A percentile compares a stretch with the other conserved stretches of the same genome.
Conservation (phyloP, 768 basidiomycete genomes). For the Termitomyces eurrhizus region DNA sequence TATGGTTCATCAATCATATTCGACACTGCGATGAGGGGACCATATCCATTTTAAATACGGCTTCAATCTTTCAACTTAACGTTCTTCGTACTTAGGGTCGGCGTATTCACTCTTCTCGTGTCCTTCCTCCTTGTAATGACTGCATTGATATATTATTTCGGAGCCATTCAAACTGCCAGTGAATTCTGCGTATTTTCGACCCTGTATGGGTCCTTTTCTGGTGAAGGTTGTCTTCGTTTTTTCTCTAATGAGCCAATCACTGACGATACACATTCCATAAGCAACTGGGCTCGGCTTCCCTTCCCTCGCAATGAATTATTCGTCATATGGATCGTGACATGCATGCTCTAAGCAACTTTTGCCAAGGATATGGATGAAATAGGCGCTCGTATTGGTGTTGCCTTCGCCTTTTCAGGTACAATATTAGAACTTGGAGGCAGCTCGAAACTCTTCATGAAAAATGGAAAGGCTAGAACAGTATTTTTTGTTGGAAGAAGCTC, state of each 20-base stretch:
- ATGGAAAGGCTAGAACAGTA: too few species aligned
- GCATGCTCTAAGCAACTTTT: not conserved
- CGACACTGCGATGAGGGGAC: not conserved
- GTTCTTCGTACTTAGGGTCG: not conserved
- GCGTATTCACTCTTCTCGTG: constrained; percentile 1
- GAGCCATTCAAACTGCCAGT: not conserved
- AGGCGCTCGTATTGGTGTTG: not conserved
- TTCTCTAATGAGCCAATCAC: not conserved
- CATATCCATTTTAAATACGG: not conserved
- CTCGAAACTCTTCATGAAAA: too few species aligned
- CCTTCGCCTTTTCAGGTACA: not conserved
- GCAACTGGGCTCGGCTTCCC: not conserved
- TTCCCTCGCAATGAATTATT: not conserved
- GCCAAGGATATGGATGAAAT: not conserved
- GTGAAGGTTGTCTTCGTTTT: not conserved
- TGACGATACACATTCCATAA: not conserved
- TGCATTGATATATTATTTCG: not conserved
- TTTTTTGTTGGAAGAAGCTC: not conserved
- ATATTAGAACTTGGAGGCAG: too few species aligned
- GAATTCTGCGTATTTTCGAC: not conserved
- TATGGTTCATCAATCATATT: not conserved
- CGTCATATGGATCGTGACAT: not conserved
- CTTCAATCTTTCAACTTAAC: not conserved
- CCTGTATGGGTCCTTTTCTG: constrained; percentile 5
- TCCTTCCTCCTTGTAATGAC: not conserved